Base-by-base conservation (phyloP, 352 stramenopile genomes). In the Phytopythium boreale region DNA sequence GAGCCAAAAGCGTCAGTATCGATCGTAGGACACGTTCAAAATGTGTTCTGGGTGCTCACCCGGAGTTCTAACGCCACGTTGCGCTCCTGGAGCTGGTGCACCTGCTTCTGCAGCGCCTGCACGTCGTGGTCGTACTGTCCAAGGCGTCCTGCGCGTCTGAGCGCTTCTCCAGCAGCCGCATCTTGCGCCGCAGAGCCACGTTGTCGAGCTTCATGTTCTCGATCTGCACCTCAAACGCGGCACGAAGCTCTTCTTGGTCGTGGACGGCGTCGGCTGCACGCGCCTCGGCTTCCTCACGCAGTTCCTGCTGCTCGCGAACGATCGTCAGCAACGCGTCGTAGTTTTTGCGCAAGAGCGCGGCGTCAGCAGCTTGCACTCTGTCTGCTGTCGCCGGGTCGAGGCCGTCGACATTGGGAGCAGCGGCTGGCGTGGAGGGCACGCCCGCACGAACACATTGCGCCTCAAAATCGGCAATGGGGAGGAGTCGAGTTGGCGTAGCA, bases 311-410 rank as follows among this genome's bases (percentile, higher is more conserved):
- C 59, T 92, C 84, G 11, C 82, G 81, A 8, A 94, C 79, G 51
- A 94, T 80, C 20, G 68, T 77, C n/a, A 94, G 80, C 20, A 94
- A 53, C 15, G 82, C 76, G 41, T 94, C 82, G 47, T 94, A 94
- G 68, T 94, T 92, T 27, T 84, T 88, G 4, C 86, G 82, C 0
- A 94, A 62, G 41, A 94, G 63, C 14, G 73, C 71, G 2, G 84
- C 80, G 66, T 93, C 84, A 3, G 73, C 80, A 20, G 75, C 73
- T 61, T 87, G 79, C 27, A 94, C 71, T 56, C 76, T 80, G 46
- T 66, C 47, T 1, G 74, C 81, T 20, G 78, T 91, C 15, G 64
- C 59, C 1, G 65, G 52, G 63, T 91, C 85, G 44, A 93, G 61
- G 0, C 85, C 85, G 29, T 84, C 69, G 0, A 90, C 62, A 27